Evolutionary conservation across 2,329 filamentous ascomycete species (phyloP), one percentile per base, ranked within the genome.

Genomic region (Exserohilum rostratum): DNA sequence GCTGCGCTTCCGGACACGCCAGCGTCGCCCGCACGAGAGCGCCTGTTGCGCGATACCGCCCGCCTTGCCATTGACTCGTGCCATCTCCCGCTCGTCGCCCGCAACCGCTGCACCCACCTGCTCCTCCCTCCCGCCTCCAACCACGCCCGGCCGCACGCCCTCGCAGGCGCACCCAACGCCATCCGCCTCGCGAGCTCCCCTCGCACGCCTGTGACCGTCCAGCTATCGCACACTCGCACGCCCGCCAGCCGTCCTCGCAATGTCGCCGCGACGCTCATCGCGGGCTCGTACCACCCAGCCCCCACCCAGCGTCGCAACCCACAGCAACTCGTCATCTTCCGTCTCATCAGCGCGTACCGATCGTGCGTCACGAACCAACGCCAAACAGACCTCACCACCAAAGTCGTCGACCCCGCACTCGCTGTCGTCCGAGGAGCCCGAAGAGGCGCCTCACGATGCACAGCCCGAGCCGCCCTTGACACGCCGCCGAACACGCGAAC

Each of bases 181-280:
- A 47, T 45, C 51, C 35, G 49, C 33, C 53, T 43, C 43, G 10
- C 37, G n/a, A 50, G 29, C 48, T 39, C 18, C 31, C 38, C 27
- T 43, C 39, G 35, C 15, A 17, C 45, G 40, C 29, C 50, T 7
- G 7, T 25, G 7, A 43, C 48, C 52, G 10, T 40, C 30, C 15
- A 20, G 37, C 17, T 31, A 45, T 40, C 22, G 46, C 33, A 25
- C 34, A 15, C 27, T 35, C 5, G 43, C 43, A 46, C 20, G n/a
- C 22, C 35, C 54, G 42, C 47, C 47, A 52, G 55, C 57, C 34
- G 9, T 44, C 33, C 50, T 47, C 53, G 62, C 66, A 61, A 85
- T 85, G 83, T 83, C 89, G 73, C 90, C 90, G 75, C 89, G 93
- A 79, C 90, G 93, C 76, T 96, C 93, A 72, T 95, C 93, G 77